A percentile compares a stretch with the other conserved stretches of the same genome.
Evolutionary conservation across 2,329 filamentous ascomycete genomes (phyloP).

Genomic region (Coleophoma eucalyptorum): DNA sequence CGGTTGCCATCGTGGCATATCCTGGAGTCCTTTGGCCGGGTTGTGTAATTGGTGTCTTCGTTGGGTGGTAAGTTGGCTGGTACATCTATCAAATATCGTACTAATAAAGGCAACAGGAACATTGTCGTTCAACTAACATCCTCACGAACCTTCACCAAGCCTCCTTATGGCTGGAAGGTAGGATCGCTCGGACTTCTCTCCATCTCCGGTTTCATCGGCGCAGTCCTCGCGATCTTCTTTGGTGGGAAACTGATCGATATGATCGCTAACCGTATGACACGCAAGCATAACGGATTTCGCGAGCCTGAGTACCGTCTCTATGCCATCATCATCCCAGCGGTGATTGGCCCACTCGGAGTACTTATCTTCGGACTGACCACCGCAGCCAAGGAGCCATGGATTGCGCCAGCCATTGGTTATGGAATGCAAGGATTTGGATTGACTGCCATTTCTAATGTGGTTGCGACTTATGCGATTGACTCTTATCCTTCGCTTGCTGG

Average conservation of each 20-base stretch:
- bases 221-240: slow-evolving; percentile 8
- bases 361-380: slow-evolving; percentile 1
- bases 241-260: slow-evolving; percentile 26
- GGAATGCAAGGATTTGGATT: slow-evolving; percentile 1
- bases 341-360: slow-evolving; percentile 1
- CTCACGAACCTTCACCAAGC: slow-evolving; percentile 5
- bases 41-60: slow-evolving; percentile 7
- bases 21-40: slow-evolving; percentile 8
- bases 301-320: slow-evolving; percentile 4
- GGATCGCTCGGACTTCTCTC: slow-evolving; percentile 8
- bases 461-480: slow-evolving; percentile 16
- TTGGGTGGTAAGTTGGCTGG: slow-evolving; percentile 6
- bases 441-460: not conserved
- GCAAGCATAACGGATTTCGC: not conserved
- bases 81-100: not conserved
- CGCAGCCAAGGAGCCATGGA: not conserved
- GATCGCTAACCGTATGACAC: slow-evolving; percentile 16
- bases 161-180: slow-evolving; percentile 8
- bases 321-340: not conserved
- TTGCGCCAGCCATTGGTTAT: not conserved
- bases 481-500: not conserved
- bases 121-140: slow-evolving; percentile 11
- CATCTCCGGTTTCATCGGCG: slow-evolving; percentile 9
- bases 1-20: slow-evolving; percentile 5
- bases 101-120: slow-evolving; percentile 2